Evolutionary conservation across 768 basidiomycete genomes (phyloP).

Genomic region (Harrya chromipes): DNA sequence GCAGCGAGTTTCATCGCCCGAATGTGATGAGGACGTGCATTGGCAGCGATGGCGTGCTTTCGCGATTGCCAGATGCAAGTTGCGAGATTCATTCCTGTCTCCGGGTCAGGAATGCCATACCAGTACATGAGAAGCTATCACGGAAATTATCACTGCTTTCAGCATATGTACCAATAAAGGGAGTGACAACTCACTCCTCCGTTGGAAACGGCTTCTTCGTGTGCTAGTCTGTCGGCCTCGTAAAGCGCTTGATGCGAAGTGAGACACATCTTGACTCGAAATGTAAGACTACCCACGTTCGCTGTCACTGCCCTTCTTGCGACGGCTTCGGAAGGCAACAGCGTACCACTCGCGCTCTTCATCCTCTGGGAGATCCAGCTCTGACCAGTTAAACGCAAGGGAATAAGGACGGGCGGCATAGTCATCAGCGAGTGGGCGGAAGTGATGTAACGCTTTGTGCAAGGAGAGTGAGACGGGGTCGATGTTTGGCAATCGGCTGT

Average conservation of each 20-base stretch:
- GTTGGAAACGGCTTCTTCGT: slow-evolving; percentile 88
- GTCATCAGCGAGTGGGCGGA: slow-evolving; percentile 53
- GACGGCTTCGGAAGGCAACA: slow-evolving; percentile 82
- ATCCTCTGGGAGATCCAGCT: slow-evolving; percentile 61
- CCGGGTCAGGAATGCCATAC: slow-evolving; percentile 80
- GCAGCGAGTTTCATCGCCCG: slow-evolving; percentile 80
- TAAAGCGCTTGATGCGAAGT: slow-evolving; percentile 59
- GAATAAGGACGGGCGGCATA: slow-evolving; percentile 68
- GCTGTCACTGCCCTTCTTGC: slow-evolving; percentile 68
- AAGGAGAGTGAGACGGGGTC: slow-evolving; percentile 81
- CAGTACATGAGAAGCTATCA: slow-evolving; percentile 83
- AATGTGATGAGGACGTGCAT: slow-evolving; percentile 74
- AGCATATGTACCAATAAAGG: background rate
- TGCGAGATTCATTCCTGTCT: slow-evolving; percentile 83
- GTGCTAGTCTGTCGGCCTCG: slow-evolving; percentile 81
- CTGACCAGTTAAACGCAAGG: slow-evolving; percentile 86
- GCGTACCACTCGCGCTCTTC: slow-evolving; percentile 89
- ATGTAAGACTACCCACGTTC: slow-evolving; percentile 43
- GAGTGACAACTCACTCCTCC: slow-evolving; percentile 60
- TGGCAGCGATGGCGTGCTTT: slow-evolving; percentile 77
- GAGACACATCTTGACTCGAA: background rate
- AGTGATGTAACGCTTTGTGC: slow-evolving; percentile 81
- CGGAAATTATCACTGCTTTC: background rate
- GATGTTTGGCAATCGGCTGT: slow-evolving; percentile 78
- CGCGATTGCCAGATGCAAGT: slow-evolving; percentile 96